Percentiles rank a stretch among this genome's conserved stretches.
Evolutionary conservation across 2,329 filamentous ascomycete genomes (phyloP).

Genomic region (Fusarium brevicatenulatum): DNA sequence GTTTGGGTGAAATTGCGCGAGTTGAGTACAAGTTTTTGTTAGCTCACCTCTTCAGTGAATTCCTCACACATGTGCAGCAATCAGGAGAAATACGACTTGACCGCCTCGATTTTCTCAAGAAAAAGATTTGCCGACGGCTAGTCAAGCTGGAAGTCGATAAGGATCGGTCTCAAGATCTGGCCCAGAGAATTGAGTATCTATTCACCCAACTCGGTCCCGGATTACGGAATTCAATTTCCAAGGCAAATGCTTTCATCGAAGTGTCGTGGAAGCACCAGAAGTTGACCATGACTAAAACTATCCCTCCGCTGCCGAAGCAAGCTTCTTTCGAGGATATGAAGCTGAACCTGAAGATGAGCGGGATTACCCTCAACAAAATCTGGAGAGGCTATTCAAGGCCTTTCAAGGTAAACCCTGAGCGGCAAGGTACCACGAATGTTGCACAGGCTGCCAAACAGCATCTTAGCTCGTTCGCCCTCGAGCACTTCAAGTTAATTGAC

Average conservation of each 20-base stretch:
- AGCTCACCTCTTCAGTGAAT: constrained; percentile 55
- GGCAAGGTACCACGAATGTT: constrained; percentile 10
- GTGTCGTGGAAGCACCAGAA: constrained; percentile 37
- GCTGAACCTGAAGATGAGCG: constrained; percentile 33
- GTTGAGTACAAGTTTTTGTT: constrained; percentile 68
- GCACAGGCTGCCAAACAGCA: constrained; percentile 35
- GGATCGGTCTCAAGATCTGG: constrained; percentile 9
- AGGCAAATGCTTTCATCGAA: constrained; percentile 25
- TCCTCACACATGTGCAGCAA: constrained; percentile 55
- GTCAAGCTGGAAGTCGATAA: constrained; percentile 42
- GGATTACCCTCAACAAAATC: constrained; percentile 16
- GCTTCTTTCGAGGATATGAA: constrained; percentile 27
- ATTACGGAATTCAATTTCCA: constrained; percentile 12
- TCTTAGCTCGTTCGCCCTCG: constrained; percentile 17
- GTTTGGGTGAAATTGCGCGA: constrained; percentile 35
- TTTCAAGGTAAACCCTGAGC: background rate
- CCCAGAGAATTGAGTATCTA: constrained; percentile 27
- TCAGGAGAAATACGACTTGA: constrained; percentile 23
- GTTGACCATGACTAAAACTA: constrained; percentile 29
- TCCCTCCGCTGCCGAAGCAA: constrained; percentile 33
- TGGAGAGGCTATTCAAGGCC: constrained; percentile 22
- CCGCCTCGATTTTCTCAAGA: constrained; percentile 36
- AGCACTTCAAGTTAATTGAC: constrained; percentile 27
- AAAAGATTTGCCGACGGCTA: constrained; percentile 41
- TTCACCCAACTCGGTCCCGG: constrained; percentile 23